phyloP scores from a whole-genome alignment of 192 early-diverging fungal genomes.

The Linderina pennispora region DNA sequence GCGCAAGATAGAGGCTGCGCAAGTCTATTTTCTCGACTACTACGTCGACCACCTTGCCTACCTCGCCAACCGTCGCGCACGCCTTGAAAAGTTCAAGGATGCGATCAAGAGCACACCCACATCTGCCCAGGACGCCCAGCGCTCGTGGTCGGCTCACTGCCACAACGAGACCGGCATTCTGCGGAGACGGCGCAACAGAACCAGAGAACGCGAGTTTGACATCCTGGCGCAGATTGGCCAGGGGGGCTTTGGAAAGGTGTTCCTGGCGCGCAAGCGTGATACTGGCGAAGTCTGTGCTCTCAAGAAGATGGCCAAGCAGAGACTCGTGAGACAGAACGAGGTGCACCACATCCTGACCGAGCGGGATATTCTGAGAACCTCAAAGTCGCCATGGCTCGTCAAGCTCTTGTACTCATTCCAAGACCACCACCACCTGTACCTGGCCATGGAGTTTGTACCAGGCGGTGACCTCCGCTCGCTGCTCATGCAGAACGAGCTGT shows the following conservation, averaged over 20 bases:
- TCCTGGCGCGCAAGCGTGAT: slow-evolving; percentile 63
- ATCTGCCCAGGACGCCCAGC: slow-evolving; percentile 30
- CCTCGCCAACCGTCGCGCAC: slow-evolving; percentile 57
- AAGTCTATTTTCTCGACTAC: slow-evolving; percentile 71
- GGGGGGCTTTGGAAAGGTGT: slow-evolving; percentile 77
- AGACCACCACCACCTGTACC: slow-evolving; percentile 60
- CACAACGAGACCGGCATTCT: slow-evolving; percentile 54
- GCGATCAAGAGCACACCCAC: slow-evolving; percentile 38
- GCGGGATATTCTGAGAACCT: slow-evolving; percentile 66
- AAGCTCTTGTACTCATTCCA: slow-evolving; percentile 89
- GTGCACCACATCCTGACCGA: slow-evolving; percentile 69
- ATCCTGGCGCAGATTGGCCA: slow-evolving; percentile 71
- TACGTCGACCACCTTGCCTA: slow-evolving; percentile 80
- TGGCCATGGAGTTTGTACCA: slow-evolving; percentile 65
- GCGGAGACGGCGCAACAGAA: slow-evolving; percentile 62
- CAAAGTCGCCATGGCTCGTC: slow-evolving; percentile 75
- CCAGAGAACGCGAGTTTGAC: slow-evolving; percentile 59
- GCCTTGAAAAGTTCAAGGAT: slow-evolving; percentile 52
- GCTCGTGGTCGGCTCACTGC: slow-evolving; percentile 36
- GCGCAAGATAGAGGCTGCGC: slow-evolving; percentile 42
- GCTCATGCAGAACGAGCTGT: slow-evolving; percentile 62
- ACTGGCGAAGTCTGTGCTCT: slow-evolving; percentile 65
- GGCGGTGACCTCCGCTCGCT: slow-evolving; percentile 77
- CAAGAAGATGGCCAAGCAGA: slow-evolving; percentile 71
- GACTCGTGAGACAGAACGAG: slow-evolving; percentile 60